Percentiles rank a stretch among this genome's conserved stretches.
These are phyloP conservation scores for Ziziphus jujuba DNA, from an alignment of 306 rosid genomes.

Conservation along the genomic window DNA sequence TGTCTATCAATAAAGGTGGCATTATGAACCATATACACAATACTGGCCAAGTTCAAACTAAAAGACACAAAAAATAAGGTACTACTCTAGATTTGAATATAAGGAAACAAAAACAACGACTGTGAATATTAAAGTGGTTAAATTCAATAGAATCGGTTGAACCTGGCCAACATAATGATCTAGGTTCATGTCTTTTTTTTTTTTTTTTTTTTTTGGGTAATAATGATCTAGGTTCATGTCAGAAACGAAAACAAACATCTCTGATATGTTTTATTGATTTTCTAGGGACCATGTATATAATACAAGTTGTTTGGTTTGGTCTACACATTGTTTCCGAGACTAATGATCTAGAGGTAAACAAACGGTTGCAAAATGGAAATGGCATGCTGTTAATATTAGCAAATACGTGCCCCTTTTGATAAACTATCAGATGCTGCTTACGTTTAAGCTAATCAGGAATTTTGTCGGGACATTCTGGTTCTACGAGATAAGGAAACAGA, in stretches of 20 bases:
- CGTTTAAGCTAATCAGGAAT: not conserved
- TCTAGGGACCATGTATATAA: too few species aligned
- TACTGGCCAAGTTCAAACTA: conserved; percentile 40
- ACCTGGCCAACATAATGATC: conserved; percentile 22
- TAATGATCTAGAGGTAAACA: not conserved
- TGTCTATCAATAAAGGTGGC: not conserved
- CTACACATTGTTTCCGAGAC: not conserved
- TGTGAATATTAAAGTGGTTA: not conserved
- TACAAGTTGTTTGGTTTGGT: not conserved
- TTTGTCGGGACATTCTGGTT: not conserved
- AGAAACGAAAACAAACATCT: not conserved
- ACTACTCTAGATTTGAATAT: not conserved
- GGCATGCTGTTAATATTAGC: not conserved
- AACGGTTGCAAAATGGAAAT: not conserved
- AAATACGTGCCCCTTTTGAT: not conserved
- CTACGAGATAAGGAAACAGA: not conserved
- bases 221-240: conserved; percentile 25
- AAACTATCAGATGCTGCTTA: not conserved
- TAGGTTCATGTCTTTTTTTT: conserved; percentile 32
- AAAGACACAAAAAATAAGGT: not conserved
- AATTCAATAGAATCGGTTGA: conserved; percentile 2
- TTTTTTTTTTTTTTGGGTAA: too few species aligned
- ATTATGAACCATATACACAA: conserved; percentile 27
- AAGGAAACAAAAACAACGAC: not conserved
- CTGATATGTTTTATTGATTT: too few species aligned